Base-by-base conservation (phyloP, 768 basidiomycete species). In the Epithele typhae region DNA sequence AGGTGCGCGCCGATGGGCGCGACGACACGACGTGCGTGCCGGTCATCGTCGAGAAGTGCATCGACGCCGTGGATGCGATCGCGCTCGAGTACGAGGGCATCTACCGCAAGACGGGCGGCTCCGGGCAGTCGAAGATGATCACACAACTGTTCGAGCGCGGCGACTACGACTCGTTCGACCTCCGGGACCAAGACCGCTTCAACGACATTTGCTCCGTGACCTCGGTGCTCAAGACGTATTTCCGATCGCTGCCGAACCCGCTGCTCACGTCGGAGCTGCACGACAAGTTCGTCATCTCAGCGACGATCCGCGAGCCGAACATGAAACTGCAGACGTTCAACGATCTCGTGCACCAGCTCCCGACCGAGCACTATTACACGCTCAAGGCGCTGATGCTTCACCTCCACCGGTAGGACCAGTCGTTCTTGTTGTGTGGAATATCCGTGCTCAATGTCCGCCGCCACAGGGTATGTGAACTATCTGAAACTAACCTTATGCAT, bases 181-280 rank as follows among this genome's bases (percentile, higher is more conserved):
- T 98, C 27, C 73, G 75, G 37, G 92, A 99, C 63, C 68, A 75
- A 4, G 88, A 95, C 57, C 77, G 84, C 21, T 99, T 97, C 76
- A 97, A 95, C 71, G 96, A 99, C 64, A 92, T 99, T 49, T 92
- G 89, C 64, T 92, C 92, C 50, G 82, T 97, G 50, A 99, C 96
- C 1, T 95, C 92, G 21, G 94, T 97, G 23, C 75, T 99, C 60
- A 98, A 99, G 72, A 89, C 84, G 27, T 98, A 97, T 69, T 90
- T 99, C 78, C 82, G 96, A 23, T 75, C 83, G n/a, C 70, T 99
- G 30, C 94, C 95, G 14, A 77, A 87, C 41, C 96, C 96, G 5
- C 73, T 99, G 40, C 72, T 97, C 55, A 96, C 96, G 1, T 90
- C 82, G 60, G 86, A 87, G 44, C 76, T 96, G 8, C 94, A 98